Percentiles rank a stretch among this genome's conserved stretches.
These are phyloP conservation scores for Suillus spraguei DNA, from an alignment of 768 basidiomycete genomes.

Conservation along the genomic window DNA sequence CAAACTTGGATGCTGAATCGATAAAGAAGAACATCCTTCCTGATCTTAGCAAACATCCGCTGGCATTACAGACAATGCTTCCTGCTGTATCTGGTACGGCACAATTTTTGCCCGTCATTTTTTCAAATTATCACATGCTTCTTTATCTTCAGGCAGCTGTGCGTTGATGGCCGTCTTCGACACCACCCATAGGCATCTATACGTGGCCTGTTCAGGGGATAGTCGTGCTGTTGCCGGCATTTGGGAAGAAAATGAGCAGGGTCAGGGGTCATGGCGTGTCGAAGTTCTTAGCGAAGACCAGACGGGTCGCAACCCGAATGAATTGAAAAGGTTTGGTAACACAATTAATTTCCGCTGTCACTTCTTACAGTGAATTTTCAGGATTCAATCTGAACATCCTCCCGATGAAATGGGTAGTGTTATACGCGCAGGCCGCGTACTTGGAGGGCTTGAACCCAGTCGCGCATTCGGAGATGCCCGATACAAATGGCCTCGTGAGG, in stretches of 20 bases:
- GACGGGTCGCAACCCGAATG: conserved; percentile 88
- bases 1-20: conserved; percentile 52
- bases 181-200: conserved; percentile 77
- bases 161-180: conserved; percentile 89
- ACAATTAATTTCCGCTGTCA: neutral
- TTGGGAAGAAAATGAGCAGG: conserved; percentile 71
- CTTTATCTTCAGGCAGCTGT: conserved; percentile 69
- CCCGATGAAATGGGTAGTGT: conserved; percentile 71
- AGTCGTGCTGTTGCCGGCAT: conserved; percentile 94
- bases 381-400: conserved; percentile 85
- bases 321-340: conserved; percentile 71
- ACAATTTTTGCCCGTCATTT: conserved; percentile 14
- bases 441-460: conserved; percentile 86
- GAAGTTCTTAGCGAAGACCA: conserved; percentile 97
- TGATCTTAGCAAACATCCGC: conserved; percentile 70
- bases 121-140: conserved; percentile 17
- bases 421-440: conserved; percentile 77
- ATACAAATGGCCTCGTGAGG: conserved; percentile 81
- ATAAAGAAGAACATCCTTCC: conserved; percentile 55
- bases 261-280: conserved; percentile 81
- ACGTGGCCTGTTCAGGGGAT: conserved; percentile 92
- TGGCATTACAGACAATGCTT: conserved; percentile 70
- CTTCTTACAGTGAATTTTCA: conserved; percentile 29
- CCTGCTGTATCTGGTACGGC: conserved; percentile 77
- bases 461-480: conserved; percentile 88